A percentile compares a stretch with the other conserved stretches of the same genome.
Evolutionary conservation across 2,329 filamentous ascomycete species (phyloP).

Genomic region (Helminthosporium solani): DNA sequence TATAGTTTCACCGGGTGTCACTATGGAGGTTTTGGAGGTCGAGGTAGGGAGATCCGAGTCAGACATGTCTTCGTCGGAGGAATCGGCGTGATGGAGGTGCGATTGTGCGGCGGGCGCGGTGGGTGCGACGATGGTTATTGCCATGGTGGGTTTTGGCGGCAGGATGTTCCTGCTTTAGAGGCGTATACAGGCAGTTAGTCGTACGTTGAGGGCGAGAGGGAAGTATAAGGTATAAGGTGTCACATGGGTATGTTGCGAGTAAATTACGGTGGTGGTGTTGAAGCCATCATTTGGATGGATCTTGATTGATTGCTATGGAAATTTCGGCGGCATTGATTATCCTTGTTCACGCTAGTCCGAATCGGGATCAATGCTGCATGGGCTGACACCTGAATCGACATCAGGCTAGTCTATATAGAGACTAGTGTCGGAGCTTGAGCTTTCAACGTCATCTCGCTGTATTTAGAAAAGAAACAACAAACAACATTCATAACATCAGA

Average conservation of each 20-base stretch:
- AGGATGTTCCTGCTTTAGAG: no score
- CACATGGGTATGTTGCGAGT: not conserved
- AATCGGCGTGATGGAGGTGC: slow-evolving; percentile 49
- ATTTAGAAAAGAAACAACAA: not conserved
- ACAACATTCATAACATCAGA: no score
- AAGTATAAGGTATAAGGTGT: no score
- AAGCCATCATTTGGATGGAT: no score
- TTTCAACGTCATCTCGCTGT: slow-evolving; percentile 28
- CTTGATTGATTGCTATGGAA: no score
- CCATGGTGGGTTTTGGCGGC: slow-evolving; percentile 53
- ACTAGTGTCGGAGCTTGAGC: no score
- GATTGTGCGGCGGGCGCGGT: slow-evolving; percentile 26
- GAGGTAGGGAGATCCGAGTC: slow-evolving; percentile 41
- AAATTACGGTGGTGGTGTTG: not conserved
- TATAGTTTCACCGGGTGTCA: slow-evolving; percentile 86
- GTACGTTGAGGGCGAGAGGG: no score
- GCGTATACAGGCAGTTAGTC: not conserved
- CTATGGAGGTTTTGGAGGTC: slow-evolving; percentile 54
- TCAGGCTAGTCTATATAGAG: slow-evolving; percentile 13
- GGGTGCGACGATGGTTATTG: slow-evolving; percentile 61
- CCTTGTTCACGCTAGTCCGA: slow-evolving; percentile 11
- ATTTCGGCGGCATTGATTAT: slow-evolving; percentile 31
- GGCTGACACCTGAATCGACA: not conserved
- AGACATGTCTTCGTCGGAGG: slow-evolving; percentile 49
- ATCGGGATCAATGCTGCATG: slow-evolving; percentile 14